A percentile compares a stretch with the other conserved stretches of the same genome.
phyloP scores from a whole-genome alignment of 2,329 filamentous ascomycete genomes.

The Trichoderma cornu-damae region DNA sequence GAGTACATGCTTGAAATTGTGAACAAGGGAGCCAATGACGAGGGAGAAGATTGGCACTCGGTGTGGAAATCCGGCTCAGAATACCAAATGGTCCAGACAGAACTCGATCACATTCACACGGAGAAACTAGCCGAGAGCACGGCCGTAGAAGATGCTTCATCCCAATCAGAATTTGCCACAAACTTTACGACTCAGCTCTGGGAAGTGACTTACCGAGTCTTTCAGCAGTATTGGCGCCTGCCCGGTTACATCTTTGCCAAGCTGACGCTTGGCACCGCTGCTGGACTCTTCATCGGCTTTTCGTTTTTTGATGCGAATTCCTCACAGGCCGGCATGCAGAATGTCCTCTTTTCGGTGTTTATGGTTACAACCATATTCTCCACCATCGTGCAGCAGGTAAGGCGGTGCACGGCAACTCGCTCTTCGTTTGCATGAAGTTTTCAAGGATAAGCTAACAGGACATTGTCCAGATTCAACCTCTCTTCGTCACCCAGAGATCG shows the following conservation, averaged over 20 bases:
- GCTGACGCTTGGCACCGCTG: slow-evolving; percentile 52
- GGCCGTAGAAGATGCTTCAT: slow-evolving; percentile 21
- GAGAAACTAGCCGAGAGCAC: slow-evolving; percentile 35
- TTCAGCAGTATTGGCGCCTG: slow-evolving; percentile 79
- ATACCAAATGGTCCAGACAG: slow-evolving; percentile 47
- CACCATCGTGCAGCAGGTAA: slow-evolving; percentile 57
- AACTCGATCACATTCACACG: slow-evolving; percentile 59
- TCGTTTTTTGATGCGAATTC: slow-evolving; percentile 56
- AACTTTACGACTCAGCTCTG: slow-evolving; percentile 62
- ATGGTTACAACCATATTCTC: slow-evolving; percentile 72
- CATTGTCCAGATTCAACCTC: slow-evolving; percentile 59
- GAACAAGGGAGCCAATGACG: slow-evolving; percentile 36
- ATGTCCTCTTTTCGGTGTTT: slow-evolving; percentile 69
- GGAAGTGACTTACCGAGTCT: slow-evolving; percentile 62
- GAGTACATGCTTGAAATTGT: slow-evolving; percentile 66
- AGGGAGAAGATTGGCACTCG: slow-evolving; percentile 57
- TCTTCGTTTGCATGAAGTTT: slow-evolving; percentile 33
- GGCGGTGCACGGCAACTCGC: too few relatives aligned
- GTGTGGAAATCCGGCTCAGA: slow-evolving; percentile 58
- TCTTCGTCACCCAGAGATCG: slow-evolving; percentile 67
- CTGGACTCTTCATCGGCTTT: slow-evolving; percentile 69
- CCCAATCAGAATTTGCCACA: slow-evolving; percentile 68
- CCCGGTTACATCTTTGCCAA: slow-evolving; percentile 76
- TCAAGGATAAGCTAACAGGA: slow-evolving; percentile 16
- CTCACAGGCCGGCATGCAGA: slow-evolving; percentile 65